Conservation (phyloP, 2,329 filamentous ascomycete genomes). For the Pseudocercospora cruenta region DNA sequence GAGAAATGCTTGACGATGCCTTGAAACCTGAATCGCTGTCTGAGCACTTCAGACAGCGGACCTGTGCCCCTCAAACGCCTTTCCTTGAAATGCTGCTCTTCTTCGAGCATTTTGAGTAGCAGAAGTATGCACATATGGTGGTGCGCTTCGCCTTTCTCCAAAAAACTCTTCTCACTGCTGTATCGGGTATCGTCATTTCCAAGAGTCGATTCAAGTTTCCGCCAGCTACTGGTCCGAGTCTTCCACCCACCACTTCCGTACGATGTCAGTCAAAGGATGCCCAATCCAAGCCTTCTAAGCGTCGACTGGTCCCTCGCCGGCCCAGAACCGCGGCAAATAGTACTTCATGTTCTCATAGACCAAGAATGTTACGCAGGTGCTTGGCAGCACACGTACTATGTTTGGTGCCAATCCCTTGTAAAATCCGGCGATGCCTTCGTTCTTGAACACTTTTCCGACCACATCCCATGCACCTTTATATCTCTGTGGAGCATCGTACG, state of each 20-base stretch:
- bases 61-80: background rate
- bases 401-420: slow-evolving; percentile 91
- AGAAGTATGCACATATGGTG: background rate
- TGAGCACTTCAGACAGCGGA: slow-evolving; percentile 6
- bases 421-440: slow-evolving; percentile 81
- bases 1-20: background rate
- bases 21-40: background rate
- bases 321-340: slow-evolving; percentile 58
- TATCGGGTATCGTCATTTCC: background rate
- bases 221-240: background rate
- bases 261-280: background rate
- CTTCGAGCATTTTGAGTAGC: background rate
- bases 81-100: background rate
- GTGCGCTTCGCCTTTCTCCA: background rate
- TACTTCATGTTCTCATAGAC: slow-evolving; percentile 93
- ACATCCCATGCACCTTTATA: slow-evolving; percentile 78
- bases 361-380: slow-evolving; percentile 94
- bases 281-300: slow-evolving; percentile 8
- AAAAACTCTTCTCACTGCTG: background rate
- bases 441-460: slow-evolving; percentile 70
- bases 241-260: slow-evolving; percentile 3
- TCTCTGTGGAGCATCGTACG: slow-evolving; percentile 75
- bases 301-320: slow-evolving; percentile 12
- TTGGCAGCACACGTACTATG: slow-evolving; percentile 86
- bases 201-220: background rate